Conservation (phyloP, 1,284 basidiomycete genomes). For the Ustilago bromivora region DNA sequence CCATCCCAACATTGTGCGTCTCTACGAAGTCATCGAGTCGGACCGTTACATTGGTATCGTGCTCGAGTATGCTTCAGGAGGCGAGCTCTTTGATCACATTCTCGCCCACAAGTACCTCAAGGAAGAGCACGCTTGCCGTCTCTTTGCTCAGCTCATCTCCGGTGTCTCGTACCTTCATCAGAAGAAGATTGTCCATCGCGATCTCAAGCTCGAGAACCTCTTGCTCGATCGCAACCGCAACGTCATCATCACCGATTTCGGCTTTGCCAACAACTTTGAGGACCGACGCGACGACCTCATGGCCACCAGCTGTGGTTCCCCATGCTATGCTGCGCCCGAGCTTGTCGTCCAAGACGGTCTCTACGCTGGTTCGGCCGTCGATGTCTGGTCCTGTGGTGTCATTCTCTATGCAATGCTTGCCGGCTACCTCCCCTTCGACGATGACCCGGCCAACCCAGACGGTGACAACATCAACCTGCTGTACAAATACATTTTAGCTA, state of each 20-base stretch:
- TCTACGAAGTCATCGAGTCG: conserved; percentile 99
- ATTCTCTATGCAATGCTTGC: conserved; percentile 99
- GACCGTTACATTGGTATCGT: conserved; percentile 99
- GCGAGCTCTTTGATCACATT: conserved; percentile 99
- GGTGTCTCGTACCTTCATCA: conserved; percentile 99
- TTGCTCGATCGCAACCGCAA: conserved; percentile 96
- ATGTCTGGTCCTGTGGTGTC: conserved; percentile 99
- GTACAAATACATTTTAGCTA: conserved; percentile 93
- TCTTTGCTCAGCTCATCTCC: conserved; percentile 98
- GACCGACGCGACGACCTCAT: conserved; percentile 85
- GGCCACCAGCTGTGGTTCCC: conserved; percentile 97
- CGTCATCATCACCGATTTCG: conserved; percentile 99
- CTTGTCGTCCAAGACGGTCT: conserved; percentile 98
- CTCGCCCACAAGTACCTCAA: conserved; percentile 96
- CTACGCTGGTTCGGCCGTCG: conserved; percentile 97
- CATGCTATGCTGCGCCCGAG: conserved; percentile 98
- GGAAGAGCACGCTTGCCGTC: conserved; percentile 92
- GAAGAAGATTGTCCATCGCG: conserved; percentile 98
- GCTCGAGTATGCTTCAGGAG: conserved; percentile 93
- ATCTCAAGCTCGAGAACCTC: conserved; percentile 98
- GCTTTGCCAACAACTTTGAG: conserved; percentile 97
- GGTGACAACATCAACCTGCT: conserved; percentile 99
- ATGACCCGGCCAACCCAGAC: conserved; percentile 97
- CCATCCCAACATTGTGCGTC: conserved; percentile 97
- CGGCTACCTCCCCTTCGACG: conserved; percentile 99